A percentile compares a stretch with the other conserved stretches of the same genome.
Conservation (phyloP, 768 basidiomycete genomes). For the Termitomyces sp. region DNA sequence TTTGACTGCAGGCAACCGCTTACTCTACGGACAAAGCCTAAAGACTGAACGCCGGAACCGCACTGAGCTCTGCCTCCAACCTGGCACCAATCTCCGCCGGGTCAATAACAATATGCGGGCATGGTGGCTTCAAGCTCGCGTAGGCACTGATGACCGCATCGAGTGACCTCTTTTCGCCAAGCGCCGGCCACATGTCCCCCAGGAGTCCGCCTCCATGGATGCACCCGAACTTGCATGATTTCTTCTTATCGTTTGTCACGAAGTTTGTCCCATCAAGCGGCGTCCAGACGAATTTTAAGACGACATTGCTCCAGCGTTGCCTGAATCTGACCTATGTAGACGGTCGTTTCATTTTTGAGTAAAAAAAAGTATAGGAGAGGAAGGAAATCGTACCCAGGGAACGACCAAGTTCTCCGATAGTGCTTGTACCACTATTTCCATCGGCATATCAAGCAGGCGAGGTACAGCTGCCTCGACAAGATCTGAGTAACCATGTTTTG, state of each 20-base stretch:
- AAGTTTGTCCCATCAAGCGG: slow-evolving; percentile 3
- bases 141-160: slow-evolving; percentile 1
- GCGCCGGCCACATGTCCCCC: background rate
- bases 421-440: background rate
- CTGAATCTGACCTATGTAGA: background rate
- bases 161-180: slow-evolving; percentile 1
- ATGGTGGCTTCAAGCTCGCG: background rate
- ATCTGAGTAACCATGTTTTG: background rate
- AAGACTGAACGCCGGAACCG: background rate
- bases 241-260: background rate
- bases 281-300: background rate
- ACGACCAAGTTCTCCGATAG: background rate
- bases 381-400: slow-evolving; percentile 4
- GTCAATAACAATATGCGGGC: background rate
- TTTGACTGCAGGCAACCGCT: too few species aligned
- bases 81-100: too few species aligned
- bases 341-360: background rate
- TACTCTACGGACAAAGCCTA: too few species aligned
- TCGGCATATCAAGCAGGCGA: slow-evolving; percentile 4
- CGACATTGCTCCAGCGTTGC: background rate
- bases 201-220: slow-evolving; percentile 1
- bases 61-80: background rate
- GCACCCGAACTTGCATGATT: slow-evolving; percentile 3
- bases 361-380: background rate
- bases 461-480: background rate